Evolutionary conservation across 768 basidiomycete genomes (phyloP).

Genomic region (Jaapia argillacea): DNA sequence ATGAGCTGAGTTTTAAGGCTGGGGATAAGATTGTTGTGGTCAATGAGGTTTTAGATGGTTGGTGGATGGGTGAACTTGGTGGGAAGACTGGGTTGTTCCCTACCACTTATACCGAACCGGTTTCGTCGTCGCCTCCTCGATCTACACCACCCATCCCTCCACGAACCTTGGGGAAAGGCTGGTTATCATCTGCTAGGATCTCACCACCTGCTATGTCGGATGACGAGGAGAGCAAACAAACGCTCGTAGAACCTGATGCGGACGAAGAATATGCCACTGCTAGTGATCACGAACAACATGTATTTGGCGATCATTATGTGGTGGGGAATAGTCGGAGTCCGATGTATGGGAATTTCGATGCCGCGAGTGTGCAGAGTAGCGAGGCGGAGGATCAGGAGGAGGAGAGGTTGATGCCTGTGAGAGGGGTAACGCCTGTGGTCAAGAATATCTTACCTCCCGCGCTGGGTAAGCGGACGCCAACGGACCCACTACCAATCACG

Average conservation of each 20-base stretch:
- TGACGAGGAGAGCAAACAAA: conserved; percentile 4
- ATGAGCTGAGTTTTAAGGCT: conserved; percentile 66
- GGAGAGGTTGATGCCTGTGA: conserved; percentile 19
- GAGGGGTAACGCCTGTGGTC: conserved; percentile 10
- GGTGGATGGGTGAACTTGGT: conserved; percentile 80
- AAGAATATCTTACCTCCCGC: not conserved
- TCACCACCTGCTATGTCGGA: conserved; percentile 20
- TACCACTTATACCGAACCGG: conserved; percentile 53
- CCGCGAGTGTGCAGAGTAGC: conserved; percentile 33
- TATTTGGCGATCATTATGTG: conserved; percentile 34
- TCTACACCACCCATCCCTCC: conserved; percentile 14
- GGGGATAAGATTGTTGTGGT: conserved; percentile 72
- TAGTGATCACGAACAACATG: conserved; percentile 36
- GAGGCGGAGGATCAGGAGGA: conserved; percentile 35
- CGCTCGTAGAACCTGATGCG: conserved; percentile 3
- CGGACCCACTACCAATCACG: not conserved
- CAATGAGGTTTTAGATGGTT: conserved; percentile 77
- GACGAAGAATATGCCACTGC: conserved; percentile 13
- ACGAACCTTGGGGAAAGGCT: conserved; percentile 11
- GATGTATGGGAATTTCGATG: conserved; percentile 33
- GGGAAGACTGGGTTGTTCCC: conserved; percentile 80
- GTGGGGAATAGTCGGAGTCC: conserved; percentile 27
- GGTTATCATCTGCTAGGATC: conserved; percentile 4
- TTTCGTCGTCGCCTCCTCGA: conserved; percentile 20
- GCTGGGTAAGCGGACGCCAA: not conserved